Base-by-base conservation (phyloP, 495 filamentous ascomycete species). In the Clavariopsis aquatica region DNA sequence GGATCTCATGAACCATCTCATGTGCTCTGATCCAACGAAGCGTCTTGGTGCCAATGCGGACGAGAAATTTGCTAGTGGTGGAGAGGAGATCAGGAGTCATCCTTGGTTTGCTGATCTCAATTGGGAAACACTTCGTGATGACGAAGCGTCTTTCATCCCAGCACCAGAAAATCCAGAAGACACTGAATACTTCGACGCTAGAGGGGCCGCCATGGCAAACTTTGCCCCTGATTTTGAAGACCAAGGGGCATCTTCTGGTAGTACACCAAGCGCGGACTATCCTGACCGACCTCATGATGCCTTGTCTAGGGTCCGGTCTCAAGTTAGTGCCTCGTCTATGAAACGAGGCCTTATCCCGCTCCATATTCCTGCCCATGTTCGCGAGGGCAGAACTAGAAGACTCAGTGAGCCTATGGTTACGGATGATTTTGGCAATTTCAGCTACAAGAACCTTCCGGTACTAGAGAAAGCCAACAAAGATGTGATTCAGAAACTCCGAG, bases 401-500 rank as follows among this genome's bases (percentile, higher is more conserved):
- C 78, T 97, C 36, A 98, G 94, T 72, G 94, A 98, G 76, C 94
- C 94, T 1, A 85, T 92, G 20, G 80, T 85, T 34, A 82, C 85
- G 0, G 95, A 98, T 75, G 94, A 98, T 74, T 98, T 98, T 79
- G 94, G 94, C 34, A 90, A 84, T 63, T 98, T 98, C 78, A 83
- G 92, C 31, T 98, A 96, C 81, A 98, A 97, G 78, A 98, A 98
- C 69, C 80, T 98, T 31, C 91, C 94, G 0, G 93, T 98, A 58
- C 82, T 98, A 20, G 93, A 97, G 72, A 98, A 96, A 73, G 94
- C 95, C 38, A 98, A 98, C 73, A 98, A 98, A 72, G 95, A 98
- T 73, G 91, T 97, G 45, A 94, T 98, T 38, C 92, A 98, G 71
- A 96, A 96, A 71, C 81, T 98, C 60, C 85, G 92, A 10, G 90